phyloP scores from a whole-genome alignment of 2,329 filamentous ascomycete genomes.

The Bipolaris victoriae region DNA sequence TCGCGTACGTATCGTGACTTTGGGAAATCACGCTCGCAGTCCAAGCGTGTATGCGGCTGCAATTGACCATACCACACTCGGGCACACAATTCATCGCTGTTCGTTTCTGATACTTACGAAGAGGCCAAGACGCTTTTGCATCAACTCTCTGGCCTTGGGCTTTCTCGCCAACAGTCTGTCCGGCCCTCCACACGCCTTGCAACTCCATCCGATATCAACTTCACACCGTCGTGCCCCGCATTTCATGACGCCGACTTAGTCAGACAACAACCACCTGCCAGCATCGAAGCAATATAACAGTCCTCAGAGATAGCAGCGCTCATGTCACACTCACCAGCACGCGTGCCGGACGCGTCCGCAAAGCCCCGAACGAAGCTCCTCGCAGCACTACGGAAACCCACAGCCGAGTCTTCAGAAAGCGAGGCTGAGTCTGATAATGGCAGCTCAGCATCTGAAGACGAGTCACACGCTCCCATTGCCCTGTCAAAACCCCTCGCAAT shows the following conservation, averaged over 20 bases:
- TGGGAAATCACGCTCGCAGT: constrained; percentile 13
- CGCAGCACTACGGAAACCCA: constrained; percentile 29
- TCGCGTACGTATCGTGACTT: constrained; percentile 12
- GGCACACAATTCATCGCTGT: not conserved
- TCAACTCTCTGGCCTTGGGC: not conserved
- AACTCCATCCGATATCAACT: not conserved
- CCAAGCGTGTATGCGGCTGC: constrained; percentile 15
- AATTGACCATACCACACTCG: constrained; percentile 12
- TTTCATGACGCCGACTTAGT: not conserved
- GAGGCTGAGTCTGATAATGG: constrained; percentile 47
- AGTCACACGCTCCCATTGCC: constrained; percentile 45
- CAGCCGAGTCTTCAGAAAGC: constrained; percentile 48
- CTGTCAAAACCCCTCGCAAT: constrained; percentile 23
- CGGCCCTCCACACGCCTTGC: not conserved
- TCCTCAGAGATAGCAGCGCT: not conserved
- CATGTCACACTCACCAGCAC: constrained; percentile 2
- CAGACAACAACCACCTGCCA: not conserved
- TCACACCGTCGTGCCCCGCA: not conserved
- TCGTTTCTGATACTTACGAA: not conserved
- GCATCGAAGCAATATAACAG: not conserved
- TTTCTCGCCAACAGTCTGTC: not conserved
- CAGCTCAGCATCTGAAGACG: constrained; percentile 28
- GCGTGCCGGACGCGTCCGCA: constrained; percentile 23
- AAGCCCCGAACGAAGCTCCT: constrained; percentile 30
- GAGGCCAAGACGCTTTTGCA: not conserved